phyloP scores from a whole-genome alignment of 768 basidiomycete genomes.

The Imleria badia region DNA sequence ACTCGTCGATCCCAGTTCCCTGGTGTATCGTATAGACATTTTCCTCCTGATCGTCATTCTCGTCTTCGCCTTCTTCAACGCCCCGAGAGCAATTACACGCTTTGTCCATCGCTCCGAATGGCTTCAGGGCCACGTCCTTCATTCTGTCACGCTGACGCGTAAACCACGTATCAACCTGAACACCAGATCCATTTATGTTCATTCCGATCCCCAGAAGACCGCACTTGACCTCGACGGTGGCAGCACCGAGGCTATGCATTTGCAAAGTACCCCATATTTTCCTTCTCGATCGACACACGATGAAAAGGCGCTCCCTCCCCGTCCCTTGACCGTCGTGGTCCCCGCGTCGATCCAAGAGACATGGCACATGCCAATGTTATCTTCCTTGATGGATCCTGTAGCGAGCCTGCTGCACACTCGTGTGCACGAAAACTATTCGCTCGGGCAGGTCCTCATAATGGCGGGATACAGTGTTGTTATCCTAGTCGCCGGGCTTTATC shows the following conservation, averaged over 20 bases:
- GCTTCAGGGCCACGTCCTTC: conserved; percentile 50
- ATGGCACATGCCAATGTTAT: conserved; percentile 36
- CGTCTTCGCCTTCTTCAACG: conserved; percentile 39
- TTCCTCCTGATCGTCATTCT: conserved; percentile 44
- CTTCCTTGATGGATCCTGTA: conserved; percentile 43
- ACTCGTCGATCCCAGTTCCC: conserved; percentile 1
- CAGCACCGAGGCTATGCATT: conserved; percentile 12
- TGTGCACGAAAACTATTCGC: conserved; percentile 49
- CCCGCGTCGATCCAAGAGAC: conserved; percentile 11
- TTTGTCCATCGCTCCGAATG: conserved; percentile 51
- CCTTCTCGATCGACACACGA: not conserved
- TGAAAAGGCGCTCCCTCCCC: conserved; percentile 18
- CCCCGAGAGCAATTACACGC: conserved; percentile 53
- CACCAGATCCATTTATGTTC: conserved; percentile 11
- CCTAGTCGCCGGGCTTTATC: conserved; percentile 49
- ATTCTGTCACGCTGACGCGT: conserved; percentile 9
- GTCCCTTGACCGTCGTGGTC: conserved; percentile 2
- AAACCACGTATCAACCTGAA: conserved; percentile 11
- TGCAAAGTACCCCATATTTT: not conserved
- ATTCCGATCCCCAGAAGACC: conserved; percentile 12
- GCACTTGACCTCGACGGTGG: conserved; percentile 18
- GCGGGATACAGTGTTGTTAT: conserved; percentile 44
- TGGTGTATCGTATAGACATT: conserved; percentile 44
- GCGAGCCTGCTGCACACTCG: conserved; percentile 43
- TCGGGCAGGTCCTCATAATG: conserved; percentile 49